Percentiles rank a stretch among this genome's conserved stretches.
phyloP scores from a whole-genome alignment of 805 yeast genomes.

The Yarrowia sp. region DNA sequence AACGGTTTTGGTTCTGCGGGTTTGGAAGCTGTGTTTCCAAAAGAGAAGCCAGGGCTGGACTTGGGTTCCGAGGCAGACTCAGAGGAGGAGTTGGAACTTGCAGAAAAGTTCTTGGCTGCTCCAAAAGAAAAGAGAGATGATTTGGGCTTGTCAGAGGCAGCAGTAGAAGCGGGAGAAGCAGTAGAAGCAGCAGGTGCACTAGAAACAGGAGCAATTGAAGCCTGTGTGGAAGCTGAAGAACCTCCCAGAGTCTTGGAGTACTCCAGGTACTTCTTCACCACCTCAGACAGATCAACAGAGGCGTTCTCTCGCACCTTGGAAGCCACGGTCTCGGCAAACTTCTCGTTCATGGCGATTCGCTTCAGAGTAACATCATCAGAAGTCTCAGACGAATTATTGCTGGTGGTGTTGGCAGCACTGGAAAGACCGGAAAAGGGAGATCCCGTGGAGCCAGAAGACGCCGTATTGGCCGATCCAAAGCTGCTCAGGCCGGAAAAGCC shows the following conservation, averaged over 20 bases:
- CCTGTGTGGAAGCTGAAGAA: background rate
- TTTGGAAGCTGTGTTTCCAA: background rate
- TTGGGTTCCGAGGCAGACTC: too few relatives aligned
- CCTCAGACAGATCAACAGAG: slow-evolving; percentile 61
- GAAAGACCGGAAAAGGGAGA: background rate
- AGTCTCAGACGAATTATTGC: too few relatives aligned
- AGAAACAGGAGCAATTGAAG: background rate
- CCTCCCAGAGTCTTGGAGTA: slow-evolving; percentile 56
- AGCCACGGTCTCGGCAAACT: slow-evolving; percentile 58
- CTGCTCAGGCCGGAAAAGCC: slow-evolving; percentile 5
- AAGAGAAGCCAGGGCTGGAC: background rate
- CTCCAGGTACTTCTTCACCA: slow-evolving; percentile 64
- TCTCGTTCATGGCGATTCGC: slow-evolving; percentile 66
- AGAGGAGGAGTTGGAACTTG: background rate
- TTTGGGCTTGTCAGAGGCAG: slow-evolving; percentile 25
- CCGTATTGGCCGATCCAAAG: slow-evolving; percentile 26
- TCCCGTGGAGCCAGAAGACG: background rate
- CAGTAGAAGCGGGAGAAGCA: background rate
- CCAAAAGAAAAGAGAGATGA: slow-evolving; percentile 34
- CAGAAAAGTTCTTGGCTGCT: slow-evolving; percentile 18
- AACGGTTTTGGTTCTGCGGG: slow-evolving; percentile 1
- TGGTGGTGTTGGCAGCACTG: too few relatives aligned
- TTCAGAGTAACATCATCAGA: slow-evolving; percentile 5
- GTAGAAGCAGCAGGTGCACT: background rate
- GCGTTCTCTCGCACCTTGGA: slow-evolving; percentile 39